These are phyloP conservation scores for Colletotrichum sp. DNA, from an alignment of 2,329 filamentous ascomycete species.

Conservation along the genomic window DNA sequence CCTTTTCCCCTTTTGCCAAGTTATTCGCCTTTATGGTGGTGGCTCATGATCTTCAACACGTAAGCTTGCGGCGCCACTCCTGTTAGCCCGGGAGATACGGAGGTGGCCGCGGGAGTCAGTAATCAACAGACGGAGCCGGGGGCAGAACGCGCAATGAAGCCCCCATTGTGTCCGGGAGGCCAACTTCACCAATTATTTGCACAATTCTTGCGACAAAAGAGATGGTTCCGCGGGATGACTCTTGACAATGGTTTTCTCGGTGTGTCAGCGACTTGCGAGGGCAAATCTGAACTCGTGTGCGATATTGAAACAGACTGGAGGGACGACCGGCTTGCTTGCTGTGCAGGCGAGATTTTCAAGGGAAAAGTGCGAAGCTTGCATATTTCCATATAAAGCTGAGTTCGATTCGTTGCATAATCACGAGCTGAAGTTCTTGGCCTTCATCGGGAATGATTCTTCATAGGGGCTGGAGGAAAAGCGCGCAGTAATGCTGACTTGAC, in stretches of 20 bases:
- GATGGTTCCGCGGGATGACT: background rate
- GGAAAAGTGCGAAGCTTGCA: background rate
- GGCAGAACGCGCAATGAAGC: background rate
- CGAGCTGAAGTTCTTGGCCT: background rate
- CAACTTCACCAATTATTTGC: background rate
- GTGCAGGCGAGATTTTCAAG: background rate
- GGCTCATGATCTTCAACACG: background rate
- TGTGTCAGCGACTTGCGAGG: background rate
- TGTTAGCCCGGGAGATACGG: background rate
- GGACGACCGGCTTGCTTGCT: background rate
- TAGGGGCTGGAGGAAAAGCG: background rate
- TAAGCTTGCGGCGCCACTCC: background rate
- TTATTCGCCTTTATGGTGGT: background rate
- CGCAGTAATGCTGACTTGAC: background rate
- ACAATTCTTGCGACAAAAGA: background rate
- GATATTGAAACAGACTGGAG: background rate
- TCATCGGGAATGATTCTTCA: background rate
- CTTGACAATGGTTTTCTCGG: background rate
- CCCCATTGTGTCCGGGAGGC: background rate
- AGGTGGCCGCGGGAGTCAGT: background rate
- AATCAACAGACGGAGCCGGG: background rate
- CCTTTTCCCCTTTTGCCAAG: background rate
- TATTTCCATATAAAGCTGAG: fast-evolving
- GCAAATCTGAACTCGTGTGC: background rate
- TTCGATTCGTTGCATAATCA: background rate